These are phyloP conservation scores for Rubia occidens DNA, from an alignment of 305 asterid species.

Conservation along the genomic window DNA sequence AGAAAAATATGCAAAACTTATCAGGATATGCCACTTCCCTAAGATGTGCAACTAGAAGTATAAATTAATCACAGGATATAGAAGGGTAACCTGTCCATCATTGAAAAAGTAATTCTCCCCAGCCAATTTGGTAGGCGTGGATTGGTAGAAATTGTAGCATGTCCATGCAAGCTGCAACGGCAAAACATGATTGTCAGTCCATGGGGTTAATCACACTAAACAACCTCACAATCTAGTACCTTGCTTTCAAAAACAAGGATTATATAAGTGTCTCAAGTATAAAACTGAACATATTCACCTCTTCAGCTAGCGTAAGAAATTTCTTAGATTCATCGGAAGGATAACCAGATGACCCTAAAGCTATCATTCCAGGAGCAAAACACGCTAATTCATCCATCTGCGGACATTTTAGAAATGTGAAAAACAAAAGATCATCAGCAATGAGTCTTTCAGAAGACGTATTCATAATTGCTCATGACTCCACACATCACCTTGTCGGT, in stretches of 20 bases:
- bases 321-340: slow-evolving; percentile 70
- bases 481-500: slow-evolving; percentile 57
- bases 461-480: slow-evolving; percentile 7
- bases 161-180: slow-evolving; percentile 92
- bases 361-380: slow-evolving; percentile 98
- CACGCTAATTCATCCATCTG: slow-evolving; percentile 99
- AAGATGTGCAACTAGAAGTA: neutral
- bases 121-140: slow-evolving; percentile 92
- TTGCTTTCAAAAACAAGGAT: slow-evolving; percentile 1
- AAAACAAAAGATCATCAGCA: slow-evolving; percentile 9
- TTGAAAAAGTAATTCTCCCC: slow-evolving; percentile 88
- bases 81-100: slow-evolving; percentile 49
- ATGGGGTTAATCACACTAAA: neutral
- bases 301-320: slow-evolving; percentile 76
- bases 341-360: slow-evolving; percentile 83
- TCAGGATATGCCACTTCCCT: slow-evolving; percentile 9
- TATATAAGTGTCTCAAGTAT: neutral
- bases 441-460: neutral
- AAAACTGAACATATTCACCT: slow-evolving; percentile 34
- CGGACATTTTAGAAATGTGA: slow-evolving; percentile 20
- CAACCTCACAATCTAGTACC: neutral
- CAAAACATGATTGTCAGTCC: slow-evolving; percentile 18
- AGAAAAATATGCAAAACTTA: slow-evolving; percentile 1
- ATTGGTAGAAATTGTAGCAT: slow-evolving; percentile 90
- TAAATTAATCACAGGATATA: slow-evolving; percentile 1